Base-by-base conservation (phyloP, 2,329 filamentous ascomycete species). In the Periconia digitata region DNA sequence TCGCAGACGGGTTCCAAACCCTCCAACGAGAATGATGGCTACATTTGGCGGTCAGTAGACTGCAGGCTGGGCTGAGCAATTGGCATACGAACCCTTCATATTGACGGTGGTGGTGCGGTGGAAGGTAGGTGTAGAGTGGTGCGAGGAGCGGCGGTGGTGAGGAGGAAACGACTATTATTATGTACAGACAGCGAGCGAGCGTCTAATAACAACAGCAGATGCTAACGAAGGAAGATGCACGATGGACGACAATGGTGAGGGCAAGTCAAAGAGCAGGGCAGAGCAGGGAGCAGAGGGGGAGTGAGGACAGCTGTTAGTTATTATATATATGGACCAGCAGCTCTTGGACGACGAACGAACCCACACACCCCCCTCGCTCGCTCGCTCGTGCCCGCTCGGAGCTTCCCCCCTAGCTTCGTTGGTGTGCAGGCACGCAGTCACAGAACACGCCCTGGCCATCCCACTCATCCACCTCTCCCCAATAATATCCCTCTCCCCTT, bases 1-100 rank as follows among this genome's bases (percentile, higher is more conserved):
- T 72, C 92, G 89, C 69, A 99, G 87, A 77, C 92, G 92, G 75
- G 92, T 99, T 79, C 92, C 92, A 76, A 96, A 99, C 75, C 92
- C 94, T 79, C 94, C 94, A 76, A 97, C 94, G 72, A 97, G 92
- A 87, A 96, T 96, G 72, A 96, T 87, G 79, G 92, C 91, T 96
- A 49, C 21, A 49, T 15, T n/a, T 22, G 3, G 15, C 46, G 27
- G 55, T 65, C 15, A 42, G 38, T 36, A 18, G 13, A 34, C 34
- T 39, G 21, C 49, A 43, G 18, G 20, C 29, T 13, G 36, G 15
- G 7, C 16, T 18, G 13, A 6, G 42, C 46, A 51, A 53, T 53
- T 54, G 53, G 16, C 10, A 47, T n/a, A 46, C 62, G 24, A 35
- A 72, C 72, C 72, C 58, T 73, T 74, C 71, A 74, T 52, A 58